These are phyloP conservation scores for Fusarium azukiicola DNA, from an alignment of 2,329 filamentous ascomycete species.

Conservation along the genomic window DNA sequence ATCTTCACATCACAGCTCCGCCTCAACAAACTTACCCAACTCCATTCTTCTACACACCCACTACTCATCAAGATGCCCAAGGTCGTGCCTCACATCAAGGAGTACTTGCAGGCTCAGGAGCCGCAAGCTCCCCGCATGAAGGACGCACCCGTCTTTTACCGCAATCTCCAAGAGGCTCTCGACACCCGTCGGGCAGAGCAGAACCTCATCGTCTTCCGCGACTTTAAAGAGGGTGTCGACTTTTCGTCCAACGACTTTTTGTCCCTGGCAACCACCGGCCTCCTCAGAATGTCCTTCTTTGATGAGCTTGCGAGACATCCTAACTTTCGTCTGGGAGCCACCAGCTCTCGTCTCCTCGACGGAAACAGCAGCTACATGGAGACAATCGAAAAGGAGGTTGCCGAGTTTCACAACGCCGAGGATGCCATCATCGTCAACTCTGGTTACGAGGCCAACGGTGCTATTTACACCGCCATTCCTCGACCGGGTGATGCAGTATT, in stretches of 20 bases:
- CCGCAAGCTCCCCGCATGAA: conserved; percentile 30
- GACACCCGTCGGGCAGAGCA: conserved; percentile 52
- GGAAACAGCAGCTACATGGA: conserved; percentile 80
- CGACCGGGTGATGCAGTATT: conserved; percentile 77
- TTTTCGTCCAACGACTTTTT: conserved; percentile 85
- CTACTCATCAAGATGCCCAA: conserved; percentile 26
- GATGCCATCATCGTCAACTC: conserved; percentile 80
- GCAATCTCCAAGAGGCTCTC: conserved; percentile 59
- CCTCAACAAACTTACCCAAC: background rate
- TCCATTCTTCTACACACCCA: background rate
- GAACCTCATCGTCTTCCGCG: conserved; percentile 51
- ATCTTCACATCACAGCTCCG: background rate
- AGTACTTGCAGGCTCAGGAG: conserved; percentile 35
- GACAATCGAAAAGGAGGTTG: conserved; percentile 79
- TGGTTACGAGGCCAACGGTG: conserved; percentile 75
- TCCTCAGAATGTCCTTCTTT: conserved; percentile 71
- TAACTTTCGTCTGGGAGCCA: conserved; percentile 68
- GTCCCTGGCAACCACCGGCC: conserved; percentile 72
- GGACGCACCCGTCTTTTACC: conserved; percentile 33
- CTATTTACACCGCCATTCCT: conserved; percentile 72
- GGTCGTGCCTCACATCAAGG: conserved; percentile 36
- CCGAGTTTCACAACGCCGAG: conserved; percentile 79
- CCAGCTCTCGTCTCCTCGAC: conserved; percentile 82
- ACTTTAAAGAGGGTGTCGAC: conserved; percentile 61
- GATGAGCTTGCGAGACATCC: conserved; percentile 67